phyloP scores from a whole-genome alignment of 208 protist genomes.

The Wallacemonas collosoma region DNA sequence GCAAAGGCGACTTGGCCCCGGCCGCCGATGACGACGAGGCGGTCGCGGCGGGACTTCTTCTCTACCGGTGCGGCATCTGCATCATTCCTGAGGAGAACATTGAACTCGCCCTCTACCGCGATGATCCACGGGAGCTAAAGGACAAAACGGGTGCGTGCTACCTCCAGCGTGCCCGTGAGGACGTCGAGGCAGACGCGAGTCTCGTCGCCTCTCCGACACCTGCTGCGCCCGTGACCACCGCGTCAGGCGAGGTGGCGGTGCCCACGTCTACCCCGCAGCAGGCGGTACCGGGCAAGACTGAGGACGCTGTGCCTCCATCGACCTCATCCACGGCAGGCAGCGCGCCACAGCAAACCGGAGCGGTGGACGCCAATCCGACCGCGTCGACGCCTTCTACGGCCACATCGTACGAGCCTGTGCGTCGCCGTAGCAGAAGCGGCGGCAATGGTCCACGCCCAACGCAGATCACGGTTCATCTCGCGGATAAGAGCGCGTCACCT shows the following conservation, averaged over 20 bases:
- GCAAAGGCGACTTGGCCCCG: slow-evolving; percentile 1
- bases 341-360: too few species aligned
- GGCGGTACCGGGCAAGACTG: too few species aligned
- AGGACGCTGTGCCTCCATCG: too few species aligned
- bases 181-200: slow-evolving; percentile 17
- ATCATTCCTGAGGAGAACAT: slow-evolving; percentile 70
- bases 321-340: too few species aligned
- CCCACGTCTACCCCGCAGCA: too few species aligned
- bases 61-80: slow-evolving; percentile 50
- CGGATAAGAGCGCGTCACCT: background rate
- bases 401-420: background rate
- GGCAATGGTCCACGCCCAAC: background rate
- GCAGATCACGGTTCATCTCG: background rate
- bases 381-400: too few species aligned
- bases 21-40: slow-evolving; percentile 1
- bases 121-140: slow-evolving; percentile 53
- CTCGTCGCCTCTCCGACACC: background rate
- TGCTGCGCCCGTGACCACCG: background rate
- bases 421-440: slow-evolving; percentile 9
- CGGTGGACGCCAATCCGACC: background rate
- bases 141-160: slow-evolving; percentile 35
- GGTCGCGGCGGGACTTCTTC: slow-evolving; percentile 30
- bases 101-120: slow-evolving; percentile 59
- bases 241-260: too few species aligned
- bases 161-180: slow-evolving; percentile 37